phyloP scores from a whole-genome alignment of 1,284 basidiomycete genomes.

The Leccinum angustisporum region DNA sequence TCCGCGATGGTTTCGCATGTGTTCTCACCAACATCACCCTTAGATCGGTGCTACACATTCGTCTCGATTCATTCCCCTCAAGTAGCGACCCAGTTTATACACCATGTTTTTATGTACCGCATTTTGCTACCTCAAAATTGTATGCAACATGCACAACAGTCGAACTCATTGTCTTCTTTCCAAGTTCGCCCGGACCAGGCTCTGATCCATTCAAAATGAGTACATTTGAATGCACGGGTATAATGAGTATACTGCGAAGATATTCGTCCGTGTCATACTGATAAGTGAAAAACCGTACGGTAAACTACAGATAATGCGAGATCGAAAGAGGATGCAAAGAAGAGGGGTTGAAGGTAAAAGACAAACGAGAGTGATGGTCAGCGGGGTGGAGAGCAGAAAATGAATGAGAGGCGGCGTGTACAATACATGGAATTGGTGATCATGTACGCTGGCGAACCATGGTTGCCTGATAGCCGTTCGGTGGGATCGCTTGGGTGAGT shows the following conservation, averaged over 20 bases:
- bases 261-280: conserved; percentile 45
- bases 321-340: conserved; percentile 31
- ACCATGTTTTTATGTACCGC: conserved; percentile 19
- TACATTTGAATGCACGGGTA: conserved; percentile 45
- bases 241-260: conserved; percentile 48
- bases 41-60: conserved; percentile 90
- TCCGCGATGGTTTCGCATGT: neutral
- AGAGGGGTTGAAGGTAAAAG: conserved; percentile 7
- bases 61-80: conserved; percentile 59
- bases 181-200: conserved; percentile 11
- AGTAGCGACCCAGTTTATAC: conserved; percentile 38
- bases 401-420: conserved; percentile 11
- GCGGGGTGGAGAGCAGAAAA: conserved; percentile 30
- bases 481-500: conserved; percentile 38
- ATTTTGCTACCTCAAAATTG: conserved; percentile 24
- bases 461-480: conserved; percentile 48
- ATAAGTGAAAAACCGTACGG: conserved; percentile 38
- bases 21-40: conserved; percentile 8
- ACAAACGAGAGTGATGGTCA: conserved; percentile 29
- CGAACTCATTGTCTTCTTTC: conserved; percentile 1
- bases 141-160: conserved; percentile 28
- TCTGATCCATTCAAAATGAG: conserved; percentile 40
- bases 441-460: conserved; percentile 54
- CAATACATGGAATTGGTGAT: conserved; percentile 10
- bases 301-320: conserved; percentile 44